phyloP scores from a whole-genome alignment of 108 stramenopile species.

The Aureococcus anophagefferens region DNA sequence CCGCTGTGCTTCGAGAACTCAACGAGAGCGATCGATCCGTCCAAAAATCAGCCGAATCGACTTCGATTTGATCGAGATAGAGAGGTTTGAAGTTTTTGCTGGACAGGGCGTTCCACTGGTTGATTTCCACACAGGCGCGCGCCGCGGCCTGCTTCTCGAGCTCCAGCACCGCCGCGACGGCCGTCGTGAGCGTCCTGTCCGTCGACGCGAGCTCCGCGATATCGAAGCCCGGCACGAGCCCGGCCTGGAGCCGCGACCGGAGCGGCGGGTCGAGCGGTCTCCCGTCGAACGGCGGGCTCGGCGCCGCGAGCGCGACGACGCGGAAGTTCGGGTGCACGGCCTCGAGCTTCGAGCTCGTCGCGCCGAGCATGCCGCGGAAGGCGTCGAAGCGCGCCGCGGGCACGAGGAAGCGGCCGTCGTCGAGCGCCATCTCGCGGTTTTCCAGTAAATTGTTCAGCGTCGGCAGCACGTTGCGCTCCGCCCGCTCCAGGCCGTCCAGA shows the following conservation, averaged over 20 bases:
- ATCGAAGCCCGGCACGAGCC: constrained; percentile 25
- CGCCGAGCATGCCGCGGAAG: not conserved
- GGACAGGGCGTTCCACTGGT: too few relatives aligned
- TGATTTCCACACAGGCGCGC: too few relatives aligned
- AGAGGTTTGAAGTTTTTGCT: too few relatives aligned
- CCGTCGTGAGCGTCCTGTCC: not conserved
- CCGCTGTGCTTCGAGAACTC: too few relatives aligned
- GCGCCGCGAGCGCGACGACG: constrained; percentile 54
- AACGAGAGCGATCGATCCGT: too few relatives aligned
- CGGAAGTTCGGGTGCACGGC: constrained; percentile 63
- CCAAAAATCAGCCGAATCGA: too few relatives aligned
- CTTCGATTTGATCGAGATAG: too few relatives aligned
- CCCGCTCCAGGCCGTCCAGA: constrained; percentile 73
- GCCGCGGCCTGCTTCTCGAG: too few relatives aligned
- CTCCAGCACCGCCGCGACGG: too few relatives aligned
- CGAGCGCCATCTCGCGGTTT: constrained; percentile 66
- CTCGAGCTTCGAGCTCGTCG: constrained; percentile 21
- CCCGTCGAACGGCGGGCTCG: constrained; percentile 43
- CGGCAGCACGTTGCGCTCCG: constrained; percentile 68
- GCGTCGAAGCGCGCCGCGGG: constrained; percentile 16
- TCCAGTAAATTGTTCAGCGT: constrained; percentile 74
- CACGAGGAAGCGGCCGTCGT: constrained; percentile 56
- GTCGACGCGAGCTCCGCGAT: constrained; percentile 20
- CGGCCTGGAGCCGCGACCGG: constrained; percentile 60
- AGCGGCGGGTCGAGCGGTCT: constrained; percentile 63